Percentiles rank a stretch among this genome's conserved stretches.
Evolutionary conservation across 352 stramenopile species (phyloP).

Genomic region (Globisporangium mamillatum): DNA sequence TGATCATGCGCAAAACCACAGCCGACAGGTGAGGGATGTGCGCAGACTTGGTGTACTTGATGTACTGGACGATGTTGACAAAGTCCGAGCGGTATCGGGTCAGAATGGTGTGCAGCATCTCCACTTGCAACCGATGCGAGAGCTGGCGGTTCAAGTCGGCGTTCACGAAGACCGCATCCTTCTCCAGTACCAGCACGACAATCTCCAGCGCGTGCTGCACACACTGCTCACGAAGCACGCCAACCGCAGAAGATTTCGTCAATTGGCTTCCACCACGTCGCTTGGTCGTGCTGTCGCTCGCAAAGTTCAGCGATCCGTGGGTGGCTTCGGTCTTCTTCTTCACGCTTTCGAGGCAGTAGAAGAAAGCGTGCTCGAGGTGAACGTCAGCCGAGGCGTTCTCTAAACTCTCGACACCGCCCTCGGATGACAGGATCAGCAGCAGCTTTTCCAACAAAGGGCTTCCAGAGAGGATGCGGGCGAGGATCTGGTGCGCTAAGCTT

Average conservation of each 20-base stretch:
- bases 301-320: conserved; percentile 66
- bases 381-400: conserved; percentile 71
- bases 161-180: conserved; percentile 68
- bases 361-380: conserved; percentile 77
- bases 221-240: conserved; percentile 55
- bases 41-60: conserved; percentile 77
- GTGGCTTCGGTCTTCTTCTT: conserved; percentile 70
- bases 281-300: conserved; percentile 45
- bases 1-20: conserved; percentile 68
- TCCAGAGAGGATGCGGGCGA: conserved; percentile 67
- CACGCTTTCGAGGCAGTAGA: conserved; percentile 78
- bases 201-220: conserved; percentile 80
- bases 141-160: conserved; percentile 50
- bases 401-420: conserved; percentile 70
- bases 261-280: conserved; percentile 43
- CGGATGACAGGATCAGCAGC: conserved; percentile 59
- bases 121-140: conserved; percentile 61
- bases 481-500: conserved; percentile 62
- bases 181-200: conserved; percentile 67
- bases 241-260: conserved; percentile 49
- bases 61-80: conserved; percentile 80
- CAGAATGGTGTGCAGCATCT: conserved; percentile 77
- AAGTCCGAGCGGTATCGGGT: conserved; percentile 69
- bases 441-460: conserved; percentile 68
- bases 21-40: conserved; percentile 71